Evolutionary conservation across 2,329 filamentous ascomycete genomes (phyloP), one percentile per base, ranked within the genome.

Genomic region (Ceratocystis cacaofunesta): DNA sequence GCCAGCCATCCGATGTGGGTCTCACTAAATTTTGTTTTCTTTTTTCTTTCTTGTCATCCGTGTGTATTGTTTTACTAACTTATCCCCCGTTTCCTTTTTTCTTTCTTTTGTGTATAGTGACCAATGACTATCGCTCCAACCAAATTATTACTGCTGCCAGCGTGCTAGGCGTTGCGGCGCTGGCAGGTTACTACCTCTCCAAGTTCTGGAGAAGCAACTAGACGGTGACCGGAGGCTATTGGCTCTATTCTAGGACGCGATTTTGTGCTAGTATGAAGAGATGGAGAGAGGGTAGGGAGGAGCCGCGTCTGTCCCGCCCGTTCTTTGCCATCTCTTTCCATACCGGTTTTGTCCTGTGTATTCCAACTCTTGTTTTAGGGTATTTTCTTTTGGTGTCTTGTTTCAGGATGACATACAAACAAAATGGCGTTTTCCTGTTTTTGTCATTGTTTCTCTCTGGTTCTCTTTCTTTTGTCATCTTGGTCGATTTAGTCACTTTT

Each of bases 161-260:
- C 17, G 68, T 74, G 19, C 66, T 77, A 58, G 76, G 75, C n/a
- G 68, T 72, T 8, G 72, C 71, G 41, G 76, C 76, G 5, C 69
- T 77, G 65, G 75, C 74, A n/a, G 75, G 73, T 25, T 58, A 75
- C 46, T 76, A 64, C 30, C 19, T 67, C n/a, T 67, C 65, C 62
- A 67, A 67, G 62, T 67, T 64, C 62, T 67, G 65, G 65, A 67
- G 62, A 62, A 64, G 36, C 10, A 41, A 15, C 3, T 41, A 41
- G 12, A 41, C 12, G 3, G 10, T 41, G 10, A 41, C 12, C 36
- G 4, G 12, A 41, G 36, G 10, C 36, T 12, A 15, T 41, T 41
- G 36, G 36, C 36, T 41, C 36, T 41, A 41, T 41, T 15, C 36
- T 15, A 41, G 36, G 36, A 41, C 36, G 12, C 36, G 10, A 12